These are phyloP conservation scores for Rhizophora mangle DNA, from an alignment of 345 rosid species.

Conservation along the genomic window DNA sequence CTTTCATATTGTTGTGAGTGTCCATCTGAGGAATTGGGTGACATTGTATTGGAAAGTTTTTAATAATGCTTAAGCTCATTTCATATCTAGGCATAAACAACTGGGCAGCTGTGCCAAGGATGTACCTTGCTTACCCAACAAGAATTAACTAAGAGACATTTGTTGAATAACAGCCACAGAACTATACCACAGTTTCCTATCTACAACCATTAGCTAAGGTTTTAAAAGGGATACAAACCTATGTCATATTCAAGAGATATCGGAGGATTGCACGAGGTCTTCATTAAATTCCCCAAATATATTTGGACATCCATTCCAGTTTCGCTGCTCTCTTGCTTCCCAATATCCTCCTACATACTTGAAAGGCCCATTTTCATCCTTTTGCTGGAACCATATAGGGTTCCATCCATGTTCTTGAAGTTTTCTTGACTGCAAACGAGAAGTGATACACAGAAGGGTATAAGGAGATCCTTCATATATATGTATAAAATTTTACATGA, in stretches of 20 bases:
- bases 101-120: too few species aligned
- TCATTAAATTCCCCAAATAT: conserved; percentile 72
- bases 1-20: too few species aligned
- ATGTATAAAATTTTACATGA: too few species aligned
- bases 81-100: too few species aligned
- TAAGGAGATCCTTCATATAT: not conserved
- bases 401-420: conserved; percentile 91
- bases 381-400: conserved; percentile 77
- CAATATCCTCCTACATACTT: conserved; percentile 80
- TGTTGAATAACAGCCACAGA: too few species aligned
- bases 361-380: conserved; percentile 58
- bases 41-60: too few species aligned
- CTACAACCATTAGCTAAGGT: not conserved
- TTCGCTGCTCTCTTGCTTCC: conserved; percentile 65
- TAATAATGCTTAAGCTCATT: too few species aligned
- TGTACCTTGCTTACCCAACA: too few species aligned
- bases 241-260: conserved; percentile 18
- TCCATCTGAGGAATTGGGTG: too few species aligned
- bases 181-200: too few species aligned
- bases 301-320: conserved; percentile 77
- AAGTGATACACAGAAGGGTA: not conserved
- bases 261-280: conserved; percentile 35
- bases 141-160: too few species aligned
- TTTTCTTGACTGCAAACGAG: conserved; percentile 60
- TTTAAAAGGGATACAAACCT: conserved; percentile 27